These are phyloP conservation scores for Crithidia fasciculata DNA, from an alignment of 208 protist species.

Conservation along the genomic window DNA sequence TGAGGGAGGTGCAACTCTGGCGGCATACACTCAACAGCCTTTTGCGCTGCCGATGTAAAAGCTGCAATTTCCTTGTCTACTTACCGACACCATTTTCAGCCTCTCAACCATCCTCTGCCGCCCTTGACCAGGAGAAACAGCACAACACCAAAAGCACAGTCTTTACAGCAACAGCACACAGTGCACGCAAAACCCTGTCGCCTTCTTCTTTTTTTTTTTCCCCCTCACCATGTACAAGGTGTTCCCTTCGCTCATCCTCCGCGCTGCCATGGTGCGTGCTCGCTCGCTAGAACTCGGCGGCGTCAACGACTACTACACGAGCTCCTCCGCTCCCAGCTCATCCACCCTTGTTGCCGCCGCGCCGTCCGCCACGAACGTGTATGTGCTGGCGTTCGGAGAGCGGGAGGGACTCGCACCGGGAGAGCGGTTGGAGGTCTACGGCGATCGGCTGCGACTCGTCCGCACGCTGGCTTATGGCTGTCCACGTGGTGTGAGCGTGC, in stretches of 20 bases:
- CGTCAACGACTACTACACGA: constrained; percentile 44
- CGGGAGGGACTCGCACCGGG: constrained; percentile 67
- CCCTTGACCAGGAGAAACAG: no score
- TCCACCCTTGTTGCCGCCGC: constrained; percentile 48
- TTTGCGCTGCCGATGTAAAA: background rate
- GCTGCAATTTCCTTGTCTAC: no score
- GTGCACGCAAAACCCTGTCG: background rate
- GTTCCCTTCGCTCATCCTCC: constrained; percentile 35
- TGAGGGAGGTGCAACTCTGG: background rate
- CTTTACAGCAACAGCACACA: no score
- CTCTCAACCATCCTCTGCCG: no score
- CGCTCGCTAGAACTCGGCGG: constrained; percentile 40
- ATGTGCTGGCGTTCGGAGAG: constrained; percentile 65
- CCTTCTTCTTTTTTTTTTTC: background rate
- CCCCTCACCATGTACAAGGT: constrained; percentile 26
- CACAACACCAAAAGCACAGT: no score
- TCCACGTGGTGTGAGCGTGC: constrained; percentile 33
- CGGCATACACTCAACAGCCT: background rate
- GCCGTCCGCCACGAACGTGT: constrained; percentile 70
- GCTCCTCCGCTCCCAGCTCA: constrained; percentile 32
- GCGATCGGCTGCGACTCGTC: constrained; percentile 46
- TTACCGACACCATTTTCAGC: no score
- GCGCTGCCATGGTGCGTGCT: constrained; percentile 46
- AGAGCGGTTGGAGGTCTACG: constrained; percentile 76
- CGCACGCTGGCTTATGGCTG: constrained; percentile 54